A percentile compares a stretch with the other conserved stretches of the same genome.
phyloP scores from a whole-genome alignment of 176 grass and related monocot species.

The Areca catechu region DNA sequence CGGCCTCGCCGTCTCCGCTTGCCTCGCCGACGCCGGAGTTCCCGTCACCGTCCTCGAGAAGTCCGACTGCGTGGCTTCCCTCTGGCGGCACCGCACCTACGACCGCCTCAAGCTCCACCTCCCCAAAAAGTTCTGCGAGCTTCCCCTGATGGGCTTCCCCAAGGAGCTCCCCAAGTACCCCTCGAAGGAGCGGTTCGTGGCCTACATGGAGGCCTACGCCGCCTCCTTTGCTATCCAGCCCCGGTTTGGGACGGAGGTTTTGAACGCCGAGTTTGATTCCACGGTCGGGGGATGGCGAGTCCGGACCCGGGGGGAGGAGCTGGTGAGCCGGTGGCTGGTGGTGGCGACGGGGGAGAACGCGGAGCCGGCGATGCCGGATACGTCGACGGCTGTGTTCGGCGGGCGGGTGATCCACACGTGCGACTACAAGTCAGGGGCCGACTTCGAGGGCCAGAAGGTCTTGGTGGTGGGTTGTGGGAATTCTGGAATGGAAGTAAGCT shows the following conservation, averaged over 20 bases:
- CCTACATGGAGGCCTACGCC: conserved; percentile 73
- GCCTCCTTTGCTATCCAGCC: conserved; percentile 41
- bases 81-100: conserved; percentile 85
- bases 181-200: conserved; percentile 74
- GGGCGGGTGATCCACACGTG: conserved; percentile 56
- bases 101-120: conserved; percentile 91
- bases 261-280: conserved; percentile 43
- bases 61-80: conserved; percentile 66
- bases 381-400: conserved; percentile 26
- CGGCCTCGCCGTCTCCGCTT: conserved; percentile 64
- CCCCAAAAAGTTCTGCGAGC: conserved; percentile 89
- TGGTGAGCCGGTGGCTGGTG: conserved; percentile 60
- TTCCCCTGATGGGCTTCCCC: conserved; percentile 71
- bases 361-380: conserved; percentile 44
- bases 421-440: conserved; percentile 73
- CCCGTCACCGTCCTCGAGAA: conserved; percentile 70
- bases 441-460: conserved; percentile 62
- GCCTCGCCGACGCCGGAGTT: conserved; percentile 59
- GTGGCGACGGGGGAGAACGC: conserved; percentile 97
- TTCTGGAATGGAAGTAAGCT: conserved; percentile 97
- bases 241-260: conserved; percentile 49
- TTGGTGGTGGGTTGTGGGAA: conserved; percentile 89
- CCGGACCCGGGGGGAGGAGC: conserved; percentile 27
- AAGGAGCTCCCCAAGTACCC: conserved; percentile 59
- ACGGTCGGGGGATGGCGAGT: conserved; percentile 41